Evolutionary conservation across 805 yeast species (phyloP), one percentile per base, ranked within the genome.

Genomic region (Wickerhamiella allomyrinae): DNA sequence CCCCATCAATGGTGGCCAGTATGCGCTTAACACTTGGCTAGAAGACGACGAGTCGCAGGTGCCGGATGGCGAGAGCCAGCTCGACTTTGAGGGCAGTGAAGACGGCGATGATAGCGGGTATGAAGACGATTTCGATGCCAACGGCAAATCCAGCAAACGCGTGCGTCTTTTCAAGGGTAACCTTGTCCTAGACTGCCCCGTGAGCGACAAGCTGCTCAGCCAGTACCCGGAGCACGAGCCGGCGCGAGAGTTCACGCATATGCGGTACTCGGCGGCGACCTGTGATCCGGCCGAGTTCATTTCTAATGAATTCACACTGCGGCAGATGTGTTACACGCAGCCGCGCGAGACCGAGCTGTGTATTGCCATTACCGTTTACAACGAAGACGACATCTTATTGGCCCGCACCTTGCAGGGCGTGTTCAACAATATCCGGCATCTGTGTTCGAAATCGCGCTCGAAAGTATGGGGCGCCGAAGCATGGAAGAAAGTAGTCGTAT

Each of bases 201-300:
- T 85, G 1, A 77, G 93, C n/a, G 71, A 74, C 23, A 70, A 74
- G 39, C 67, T 85, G 40, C 62, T 80, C 34, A 61, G 64, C 38
- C 74, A 73, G 52, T 78, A 71, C 52, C 62, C 73, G 42, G 56
- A 66, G 33, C 69, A 66, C 53, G 62, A 68, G 56, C 55, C 72
- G 46, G 58, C 62, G 68, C 57, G 87, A 57, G 81, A 89, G 65
- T 80, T 79, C 68, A 69, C 76, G 25, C 84, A 79, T 53, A 79
- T 89, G 89, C 72, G 97, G 58, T 89, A 87, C 61, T 84, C 91
- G 44, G 96, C 95, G 0, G 86, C 83, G 17, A 89, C 97, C 1
- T 80, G 94, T 58, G 93, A 89, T 48, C 97, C 97, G 0, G 68
- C 74, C 9, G 74, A 78, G 42, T 83, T 82, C 55, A 63, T 60